These are phyloP conservation scores for Neocucurbitaria cava DNA, from an alignment of 2,329 filamentous ascomycete genomes.

Conservation along the genomic window DNA sequence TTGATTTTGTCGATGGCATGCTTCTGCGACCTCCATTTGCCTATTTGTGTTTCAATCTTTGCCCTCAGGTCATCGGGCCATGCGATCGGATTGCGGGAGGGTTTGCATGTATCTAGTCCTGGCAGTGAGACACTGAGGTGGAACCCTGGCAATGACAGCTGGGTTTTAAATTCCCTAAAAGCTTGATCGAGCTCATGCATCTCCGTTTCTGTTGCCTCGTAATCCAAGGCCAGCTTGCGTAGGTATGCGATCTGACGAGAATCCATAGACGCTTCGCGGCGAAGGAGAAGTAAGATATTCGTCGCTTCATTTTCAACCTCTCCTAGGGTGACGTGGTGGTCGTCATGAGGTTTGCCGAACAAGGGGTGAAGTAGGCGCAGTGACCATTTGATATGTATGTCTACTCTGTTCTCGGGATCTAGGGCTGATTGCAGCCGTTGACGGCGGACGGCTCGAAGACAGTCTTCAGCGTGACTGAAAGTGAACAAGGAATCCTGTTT, in stretches of 20 bases:
- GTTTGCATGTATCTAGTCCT: background rate
- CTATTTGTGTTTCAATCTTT: constrained; percentile 22
- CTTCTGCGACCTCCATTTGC: constrained; percentile 32
- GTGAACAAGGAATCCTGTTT: constrained; percentile 23
- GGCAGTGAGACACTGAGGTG: constrained; percentile 4
- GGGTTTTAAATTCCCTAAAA: constrained; percentile 19
- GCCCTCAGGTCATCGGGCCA: constrained; percentile 30
- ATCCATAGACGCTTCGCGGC: constrained; percentile 30
- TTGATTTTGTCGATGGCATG: constrained; percentile 23
- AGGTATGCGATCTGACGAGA: constrained; percentile 21
- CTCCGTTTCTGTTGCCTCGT: constrained; percentile 22
- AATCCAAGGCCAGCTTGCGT: constrained; percentile 23
- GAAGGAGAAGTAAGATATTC: constrained; percentile 26
- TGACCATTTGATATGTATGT: constrained; percentile 31
- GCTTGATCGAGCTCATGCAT: constrained; percentile 9
- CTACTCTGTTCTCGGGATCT: constrained; percentile 11
- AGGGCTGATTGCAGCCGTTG: constrained; percentile 24
- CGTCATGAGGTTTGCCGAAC: constrained; percentile 23
- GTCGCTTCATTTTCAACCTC: constrained; percentile 28
- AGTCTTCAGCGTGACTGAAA: constrained; percentile 35
- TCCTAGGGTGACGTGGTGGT: constrained; percentile 15
- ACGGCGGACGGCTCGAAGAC: constrained; percentile 37
- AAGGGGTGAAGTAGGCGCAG: constrained; percentile 27
- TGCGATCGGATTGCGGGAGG: constrained; percentile 26
- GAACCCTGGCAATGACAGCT: constrained; percentile 16